Evolutionary conservation across 2,329 filamentous ascomycete species (phyloP).

Genomic region (Thelonectria discophora): DNA sequence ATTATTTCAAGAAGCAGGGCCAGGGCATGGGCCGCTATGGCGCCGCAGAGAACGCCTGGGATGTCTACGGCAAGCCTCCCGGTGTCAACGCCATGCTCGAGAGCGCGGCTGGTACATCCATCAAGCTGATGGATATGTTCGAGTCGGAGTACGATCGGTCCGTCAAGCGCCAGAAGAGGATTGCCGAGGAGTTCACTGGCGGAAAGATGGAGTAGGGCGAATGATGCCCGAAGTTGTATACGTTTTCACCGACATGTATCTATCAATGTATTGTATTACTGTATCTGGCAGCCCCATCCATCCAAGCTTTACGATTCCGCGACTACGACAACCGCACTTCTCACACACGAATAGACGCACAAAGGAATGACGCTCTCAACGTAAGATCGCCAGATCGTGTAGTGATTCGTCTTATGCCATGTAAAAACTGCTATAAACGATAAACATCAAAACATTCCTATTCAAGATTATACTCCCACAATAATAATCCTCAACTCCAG

Average conservation of each 20-base stretch:
- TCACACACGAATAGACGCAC: background rate
- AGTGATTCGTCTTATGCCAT: background rate
- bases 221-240: constrained; percentile 36
- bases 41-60: constrained; percentile 62
- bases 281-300: constrained; percentile 26
- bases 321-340: background rate
- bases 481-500: constrained; percentile 16
- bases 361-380: background rate
- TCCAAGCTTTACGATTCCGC: background rate
- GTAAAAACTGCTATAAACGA: constrained; percentile 5
- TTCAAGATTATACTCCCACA: background rate
- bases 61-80: constrained; percentile 56
- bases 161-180: constrained; percentile 61
- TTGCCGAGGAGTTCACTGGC: constrained; percentile 68
- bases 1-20: constrained; percentile 58
- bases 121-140: constrained; percentile 49
- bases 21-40: constrained; percentile 44
- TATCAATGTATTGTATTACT: constrained; percentile 36
- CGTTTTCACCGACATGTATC: constrained; percentile 23
- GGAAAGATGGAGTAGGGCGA: constrained; percentile 59
- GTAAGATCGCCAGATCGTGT: background rate
- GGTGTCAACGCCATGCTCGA: constrained; percentile 57
- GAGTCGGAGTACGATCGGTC: constrained; percentile 56
- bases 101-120: constrained; percentile 46
- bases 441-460: constrained; percentile 6